These are phyloP conservation scores for Aspergillus persii DNA, from an alignment of 2,329 filamentous ascomycete species.

Conservation along the genomic window DNA sequence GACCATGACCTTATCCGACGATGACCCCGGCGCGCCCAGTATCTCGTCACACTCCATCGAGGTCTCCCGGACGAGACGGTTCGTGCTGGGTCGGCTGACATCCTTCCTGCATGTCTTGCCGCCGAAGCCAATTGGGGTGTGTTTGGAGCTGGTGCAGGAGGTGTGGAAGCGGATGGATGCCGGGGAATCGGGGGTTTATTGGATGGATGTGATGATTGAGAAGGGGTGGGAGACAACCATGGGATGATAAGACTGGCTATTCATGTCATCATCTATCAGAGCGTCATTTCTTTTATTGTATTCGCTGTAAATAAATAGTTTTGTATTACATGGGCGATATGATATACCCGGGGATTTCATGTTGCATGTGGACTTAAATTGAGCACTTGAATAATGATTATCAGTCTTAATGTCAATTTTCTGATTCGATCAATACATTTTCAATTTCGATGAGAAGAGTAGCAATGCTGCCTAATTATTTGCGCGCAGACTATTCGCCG, in stretches of 20 bases:
- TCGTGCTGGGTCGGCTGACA: conserved; percentile 50
- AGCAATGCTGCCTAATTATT: neutral
- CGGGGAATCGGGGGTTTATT: conserved; percentile 48
- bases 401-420: neutral
- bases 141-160: conserved; percentile 52
- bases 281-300: neutral
- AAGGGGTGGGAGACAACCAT: conserved; percentile 58
- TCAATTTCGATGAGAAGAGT: neutral
- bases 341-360: neutral
- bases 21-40: conserved; percentile 16
- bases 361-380: neutral
- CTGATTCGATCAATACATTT: too few species aligned
- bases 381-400: neutral
- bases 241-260: conserved; percentile 37
- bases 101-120: conserved; percentile 48
- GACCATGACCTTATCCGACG: neutral
- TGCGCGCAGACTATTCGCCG: neutral
- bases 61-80: conserved; percentile 47
- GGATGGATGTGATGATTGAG: conserved; percentile 58
- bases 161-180: conserved; percentile 54
- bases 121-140: conserved; percentile 51
- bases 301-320: neutral
- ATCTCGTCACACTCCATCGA: conserved; percentile 44
- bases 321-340: neutral
- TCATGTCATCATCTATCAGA: too few species aligned